Evolutionary conservation across 2,329 filamentous ascomycete genomes (phyloP), one percentile per base, ranked within the genome.

Genomic region (Cladosporium colombiae): DNA sequence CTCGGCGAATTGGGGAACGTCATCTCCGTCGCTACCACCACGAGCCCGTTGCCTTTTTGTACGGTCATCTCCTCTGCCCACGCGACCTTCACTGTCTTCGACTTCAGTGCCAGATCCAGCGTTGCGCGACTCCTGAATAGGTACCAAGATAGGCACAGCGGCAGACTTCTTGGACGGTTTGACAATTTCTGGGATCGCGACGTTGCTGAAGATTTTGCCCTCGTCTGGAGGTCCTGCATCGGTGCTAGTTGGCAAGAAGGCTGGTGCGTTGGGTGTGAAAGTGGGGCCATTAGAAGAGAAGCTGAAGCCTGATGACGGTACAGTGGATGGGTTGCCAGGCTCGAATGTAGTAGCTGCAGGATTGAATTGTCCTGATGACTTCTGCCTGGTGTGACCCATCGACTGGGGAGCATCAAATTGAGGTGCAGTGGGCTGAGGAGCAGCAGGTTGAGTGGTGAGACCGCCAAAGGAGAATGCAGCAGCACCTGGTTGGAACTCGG

Each of bases 161-260:
- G 95, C 97, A 5, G 89, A 91, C 71, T 87, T 88, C 78, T 91
- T 92, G 0, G 80, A 77, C 7, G 89, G 85, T 72, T 90, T 90
- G 31, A 86, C 79, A 59, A 88, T 84, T 25, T 91, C 88, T 16
- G 84, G 35, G 83, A 93, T 89, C 50, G 88, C 88, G 58, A 78
- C 70, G 56, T 75, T 74, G 53, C 76, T 74, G 66, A 78, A 78
- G 58, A 78, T 78, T 55, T 68, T 74, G 10, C 71, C 68, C 35
- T 71, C 62, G n/a, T 72, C 68, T 49, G 72, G 68, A 23, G 70
- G 61, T 78, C 57, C 82, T 78, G 68, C 84, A 73, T 8, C 81
- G 78, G 61, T 59, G 16, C 65, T 66, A 4, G 65, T 35, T 5
- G 70, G 69, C 49, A 73, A 60, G 62, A 73, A 72, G 8, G 57